Evolutionary conservation across 2,329 filamentous ascomycete genomes (phyloP).

Genomic region (Diaporthe amygdali): DNA sequence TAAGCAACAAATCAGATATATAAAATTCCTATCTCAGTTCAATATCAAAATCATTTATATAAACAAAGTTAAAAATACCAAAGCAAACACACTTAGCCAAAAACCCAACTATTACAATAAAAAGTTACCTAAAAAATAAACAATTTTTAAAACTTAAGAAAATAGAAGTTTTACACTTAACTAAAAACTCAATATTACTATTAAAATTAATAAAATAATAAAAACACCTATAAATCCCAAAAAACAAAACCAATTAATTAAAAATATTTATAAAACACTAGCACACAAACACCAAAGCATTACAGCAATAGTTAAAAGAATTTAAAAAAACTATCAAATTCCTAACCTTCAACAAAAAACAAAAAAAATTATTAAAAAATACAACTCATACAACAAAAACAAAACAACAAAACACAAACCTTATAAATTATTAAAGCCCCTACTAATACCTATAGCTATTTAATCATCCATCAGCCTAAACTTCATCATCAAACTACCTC

Average conservation of each 20-base stretch:
- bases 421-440: not conserved
- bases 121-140: not conserved
- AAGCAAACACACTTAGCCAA: conserved; percentile 28
- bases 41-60: not conserved
- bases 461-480: too few relatives aligned
- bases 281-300: not conserved
- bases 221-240: not conserved
- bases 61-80: conserved; percentile 19
- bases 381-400: not conserved
- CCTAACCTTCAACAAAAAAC: not conserved
- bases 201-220: not conserved
- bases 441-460: not conserved
- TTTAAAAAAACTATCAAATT: not conserved
- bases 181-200: not conserved
- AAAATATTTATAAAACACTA: not conserved
- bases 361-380: not conserved
- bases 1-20: conserved; percentile 31
- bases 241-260: not conserved
- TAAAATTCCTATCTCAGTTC: not conserved
- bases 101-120: not conserved
- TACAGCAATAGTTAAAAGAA: not conserved
- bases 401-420: not conserved
- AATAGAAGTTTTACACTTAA: not conserved
- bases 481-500: too few relatives aligned
- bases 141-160: not conserved